These are phyloP conservation scores for Saccharomycopsis sp. DNA, from an alignment of 805 yeast species.

Conservation along the genomic window DNA sequence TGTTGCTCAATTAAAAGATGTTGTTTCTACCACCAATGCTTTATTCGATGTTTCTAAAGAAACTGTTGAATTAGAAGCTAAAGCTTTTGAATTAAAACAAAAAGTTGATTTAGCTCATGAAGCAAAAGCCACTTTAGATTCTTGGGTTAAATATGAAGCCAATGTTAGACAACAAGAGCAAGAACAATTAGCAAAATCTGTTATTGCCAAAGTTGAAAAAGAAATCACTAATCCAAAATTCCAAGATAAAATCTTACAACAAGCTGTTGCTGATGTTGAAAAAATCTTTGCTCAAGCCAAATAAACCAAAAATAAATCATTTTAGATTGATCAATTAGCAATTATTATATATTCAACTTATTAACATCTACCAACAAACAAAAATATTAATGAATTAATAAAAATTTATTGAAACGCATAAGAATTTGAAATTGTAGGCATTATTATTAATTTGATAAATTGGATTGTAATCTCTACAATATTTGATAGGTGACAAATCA, in stretches of 20 bases:
- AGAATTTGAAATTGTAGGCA: too few species aligned
- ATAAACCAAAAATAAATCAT: too few species aligned
- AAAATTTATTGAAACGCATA: too few species aligned
- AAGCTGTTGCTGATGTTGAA: slow-evolving; percentile 89
- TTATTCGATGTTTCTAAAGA: slow-evolving; percentile 92
- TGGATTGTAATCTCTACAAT: too few species aligned
- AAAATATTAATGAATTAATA: too few species aligned
- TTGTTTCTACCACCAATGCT: slow-evolving; percentile 82
- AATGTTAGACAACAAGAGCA: slow-evolving; percentile 95
- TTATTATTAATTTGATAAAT: too few species aligned
- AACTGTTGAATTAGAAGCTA: slow-evolving; percentile 92
- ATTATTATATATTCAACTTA: too few species aligned
- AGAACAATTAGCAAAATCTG: slow-evolving; percentile 77
- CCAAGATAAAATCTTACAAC: slow-evolving; percentile 86
- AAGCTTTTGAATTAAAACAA: slow-evolving; percentile 89
- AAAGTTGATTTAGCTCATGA: slow-evolving; percentile 75
- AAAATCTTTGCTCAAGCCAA: slow-evolving; percentile 45
- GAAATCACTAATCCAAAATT: slow-evolving; percentile 80
- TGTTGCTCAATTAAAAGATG: slow-evolving; percentile 84
- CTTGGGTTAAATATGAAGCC: slow-evolving; percentile 98
- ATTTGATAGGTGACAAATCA: too few species aligned
- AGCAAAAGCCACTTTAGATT: slow-evolving; percentile 92
- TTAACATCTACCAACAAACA: too few species aligned
- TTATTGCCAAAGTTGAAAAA: slow-evolving; percentile 79
- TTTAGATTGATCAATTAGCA: too few species aligned